A percentile compares a stretch with the other conserved stretches of the same genome.
Conservation (phyloP, 108 stramenopile species). For the Pseudonitzschia delicatissima region DNA sequence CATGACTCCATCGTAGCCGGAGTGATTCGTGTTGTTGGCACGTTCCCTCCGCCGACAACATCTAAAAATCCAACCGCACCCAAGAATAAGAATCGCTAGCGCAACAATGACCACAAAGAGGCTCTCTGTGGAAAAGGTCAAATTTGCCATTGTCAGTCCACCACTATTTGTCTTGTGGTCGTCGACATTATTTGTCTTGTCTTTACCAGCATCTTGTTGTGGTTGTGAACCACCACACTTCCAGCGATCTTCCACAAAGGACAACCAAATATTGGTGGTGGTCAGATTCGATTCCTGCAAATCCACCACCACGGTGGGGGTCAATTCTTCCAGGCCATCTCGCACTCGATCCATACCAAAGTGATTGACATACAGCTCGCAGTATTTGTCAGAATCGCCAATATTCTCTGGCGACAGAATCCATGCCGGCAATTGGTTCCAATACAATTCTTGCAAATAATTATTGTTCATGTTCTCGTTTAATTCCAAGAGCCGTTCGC, state of each 20-base stretch:
- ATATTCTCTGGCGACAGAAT: slow-evolving; percentile 18
- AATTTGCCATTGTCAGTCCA: too few species aligned
- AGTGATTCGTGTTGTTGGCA: too few species aligned
- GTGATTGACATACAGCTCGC: slow-evolving; percentile 18
- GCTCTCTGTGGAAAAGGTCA: too few species aligned
- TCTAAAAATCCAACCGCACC: too few species aligned
- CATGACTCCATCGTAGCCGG: too few species aligned
- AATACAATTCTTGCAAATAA: not conserved
- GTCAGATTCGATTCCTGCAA: not conserved
- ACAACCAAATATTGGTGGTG: slow-evolving; percentile 16
- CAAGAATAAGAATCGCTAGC: too few species aligned
- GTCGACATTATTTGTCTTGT: too few species aligned
- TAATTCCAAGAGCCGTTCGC: not conserved
- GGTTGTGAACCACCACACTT: not conserved
- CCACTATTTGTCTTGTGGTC: too few species aligned
- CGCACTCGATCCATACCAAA: not conserved
- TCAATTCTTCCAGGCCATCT: not conserved
- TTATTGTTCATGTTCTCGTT: not conserved
- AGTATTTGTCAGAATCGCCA: slow-evolving; percentile 2
- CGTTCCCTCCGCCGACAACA: too few species aligned
- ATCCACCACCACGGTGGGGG: not conserved
- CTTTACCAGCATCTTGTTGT: too few species aligned
- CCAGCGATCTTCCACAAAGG: slow-evolving; percentile 14
- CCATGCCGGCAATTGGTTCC: not conserved
- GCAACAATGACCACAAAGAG: too few species aligned